Conservation (phyloP, 2,329 filamentous ascomycete genomes). For the Colletotrichum agaves region DNA sequence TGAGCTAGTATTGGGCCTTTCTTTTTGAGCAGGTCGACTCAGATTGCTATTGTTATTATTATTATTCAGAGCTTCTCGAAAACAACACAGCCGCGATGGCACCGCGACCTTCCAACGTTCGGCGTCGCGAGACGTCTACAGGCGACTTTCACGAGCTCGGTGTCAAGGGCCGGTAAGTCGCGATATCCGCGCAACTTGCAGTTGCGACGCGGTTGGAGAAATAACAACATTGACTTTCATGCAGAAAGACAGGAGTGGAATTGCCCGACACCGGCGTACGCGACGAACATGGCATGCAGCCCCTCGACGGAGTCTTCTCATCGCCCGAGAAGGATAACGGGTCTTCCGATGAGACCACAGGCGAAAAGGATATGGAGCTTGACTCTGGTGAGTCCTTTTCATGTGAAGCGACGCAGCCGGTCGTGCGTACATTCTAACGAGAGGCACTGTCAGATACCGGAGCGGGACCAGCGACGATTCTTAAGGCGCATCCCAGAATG, state of each 20-base stretch:
- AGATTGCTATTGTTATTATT: neutral
- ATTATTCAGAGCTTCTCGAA: neutral
- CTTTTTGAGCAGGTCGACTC: neutral
- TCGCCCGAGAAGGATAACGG: slow-evolving; percentile 72
- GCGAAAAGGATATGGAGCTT: slow-evolving; percentile 64
- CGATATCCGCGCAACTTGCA: neutral
- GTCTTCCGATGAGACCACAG: slow-evolving; percentile 44
- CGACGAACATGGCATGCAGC: slow-evolving; percentile 93
- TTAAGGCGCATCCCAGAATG: slow-evolving; percentile 54
- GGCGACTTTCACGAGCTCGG: slow-evolving; percentile 59
- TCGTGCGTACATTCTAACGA: slow-evolving; percentile 39
- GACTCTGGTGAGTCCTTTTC: slow-evolving; percentile 56
- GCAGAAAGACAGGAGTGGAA: slow-evolving; percentile 88
- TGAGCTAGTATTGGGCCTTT: neutral
- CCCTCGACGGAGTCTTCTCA: slow-evolving; percentile 87
- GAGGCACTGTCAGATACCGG: slow-evolving; percentile 55
- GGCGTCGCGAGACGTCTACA: slow-evolving; percentile 47
- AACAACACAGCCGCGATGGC: slow-evolving; percentile 27
- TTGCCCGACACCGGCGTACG: slow-evolving; percentile 81
- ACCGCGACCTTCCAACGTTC: slow-evolving; percentile 29
- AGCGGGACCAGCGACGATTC: slow-evolving; percentile 63
- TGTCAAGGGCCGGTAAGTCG: slow-evolving; percentile 59
- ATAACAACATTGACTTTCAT: neutral
- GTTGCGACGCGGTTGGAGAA: neutral
- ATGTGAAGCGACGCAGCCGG: slow-evolving; percentile 1